Evolutionary conservation across 1,284 basidiomycete genomes (phyloP).

Genomic region (Rhizoctonia solani): DNA sequence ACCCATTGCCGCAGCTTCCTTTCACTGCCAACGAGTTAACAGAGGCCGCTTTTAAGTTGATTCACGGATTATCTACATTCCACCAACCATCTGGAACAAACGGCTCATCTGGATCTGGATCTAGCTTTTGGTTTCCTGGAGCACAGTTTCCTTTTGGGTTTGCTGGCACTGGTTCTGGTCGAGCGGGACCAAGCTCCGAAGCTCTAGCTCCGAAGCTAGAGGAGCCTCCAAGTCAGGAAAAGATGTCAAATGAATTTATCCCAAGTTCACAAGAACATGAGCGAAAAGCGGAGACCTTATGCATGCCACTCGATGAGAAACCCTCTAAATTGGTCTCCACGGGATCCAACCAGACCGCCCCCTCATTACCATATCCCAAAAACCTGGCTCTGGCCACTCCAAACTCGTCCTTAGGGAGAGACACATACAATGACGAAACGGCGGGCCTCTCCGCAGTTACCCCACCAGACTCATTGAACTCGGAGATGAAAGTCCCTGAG

Average conservation of each 20-base stretch:
- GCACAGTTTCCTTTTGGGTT: not conserved
- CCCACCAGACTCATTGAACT: not conserved
- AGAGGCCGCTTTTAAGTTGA: slow-evolving; percentile 15
- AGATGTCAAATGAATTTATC: not conserved
- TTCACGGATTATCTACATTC: slow-evolving; percentile 15
- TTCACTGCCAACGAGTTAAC: slow-evolving; percentile 20
- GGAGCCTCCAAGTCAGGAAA: slow-evolving; percentile 10
- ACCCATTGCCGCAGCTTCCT: not conserved
- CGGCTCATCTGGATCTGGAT: not conserved
- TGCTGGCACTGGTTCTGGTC: not conserved
- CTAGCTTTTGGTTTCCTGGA: slow-evolving; percentile 12
- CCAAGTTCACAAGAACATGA: slow-evolving; percentile 24
- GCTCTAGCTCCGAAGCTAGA: slow-evolving; percentile 12
- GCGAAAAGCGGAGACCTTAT: not conserved
- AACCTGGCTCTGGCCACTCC: too few relatives aligned
- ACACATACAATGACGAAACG: too few relatives aligned
- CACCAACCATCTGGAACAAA: not conserved
- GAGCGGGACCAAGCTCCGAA: not conserved
- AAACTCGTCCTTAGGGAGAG: too few relatives aligned
- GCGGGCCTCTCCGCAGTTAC: too few relatives aligned
- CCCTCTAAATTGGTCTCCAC: too few relatives aligned
- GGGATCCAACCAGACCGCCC: too few relatives aligned
- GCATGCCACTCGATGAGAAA: too few relatives aligned
- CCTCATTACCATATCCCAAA: too few relatives aligned
- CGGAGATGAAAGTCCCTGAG: not conserved